Evolutionary conservation across 345 rosid species (phyloP).

Genomic region (Citrus sp.): DNA sequence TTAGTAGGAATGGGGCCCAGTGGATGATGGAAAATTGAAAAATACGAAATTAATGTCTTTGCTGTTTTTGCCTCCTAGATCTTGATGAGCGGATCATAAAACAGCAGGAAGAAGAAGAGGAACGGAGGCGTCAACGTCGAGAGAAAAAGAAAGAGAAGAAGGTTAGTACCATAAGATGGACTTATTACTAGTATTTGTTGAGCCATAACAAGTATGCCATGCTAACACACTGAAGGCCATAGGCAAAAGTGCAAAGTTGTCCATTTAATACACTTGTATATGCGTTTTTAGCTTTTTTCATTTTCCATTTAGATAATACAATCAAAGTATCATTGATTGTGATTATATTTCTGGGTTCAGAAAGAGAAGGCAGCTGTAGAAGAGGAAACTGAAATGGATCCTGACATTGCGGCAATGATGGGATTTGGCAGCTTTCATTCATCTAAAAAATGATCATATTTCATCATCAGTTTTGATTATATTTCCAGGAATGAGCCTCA

Average conservation of each 20-base stretch:
- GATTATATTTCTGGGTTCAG: conserved; percentile 32
- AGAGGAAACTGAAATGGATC: conserved; percentile 81
- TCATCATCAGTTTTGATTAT: not conserved
- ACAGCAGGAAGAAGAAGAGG: conserved; percentile 93
- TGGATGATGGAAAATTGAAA: not conserved
- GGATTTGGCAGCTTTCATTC: conserved; percentile 95
- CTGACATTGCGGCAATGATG: conserved; percentile 96
- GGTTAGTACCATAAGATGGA: conserved; percentile 33
- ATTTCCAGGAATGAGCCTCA: not conserved
- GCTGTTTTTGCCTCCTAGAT: conserved; percentile 33
- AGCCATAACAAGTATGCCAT: not conserved
- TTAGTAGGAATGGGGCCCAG: not conserved
- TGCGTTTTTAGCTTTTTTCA: not conserved
- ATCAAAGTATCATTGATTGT: not conserved
- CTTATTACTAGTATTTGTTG: not conserved
- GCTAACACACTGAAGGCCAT: not conserved
- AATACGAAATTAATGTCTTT: not conserved
- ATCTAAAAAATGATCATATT: conserved; percentile 52
- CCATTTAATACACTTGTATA: too few relatives aligned
- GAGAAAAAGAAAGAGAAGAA: conserved; percentile 98
- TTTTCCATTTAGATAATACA: not conserved
- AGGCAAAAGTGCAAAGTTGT: too few relatives aligned
- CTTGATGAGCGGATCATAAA: conserved; percentile 85
- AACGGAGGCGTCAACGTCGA: conserved; percentile 65
- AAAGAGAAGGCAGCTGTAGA: conserved; percentile 69